These are phyloP conservation scores for Sordariomycetes sp. DNA, from an alignment of 2,329 filamentous ascomycete genomes.

Conservation along the genomic window DNA sequence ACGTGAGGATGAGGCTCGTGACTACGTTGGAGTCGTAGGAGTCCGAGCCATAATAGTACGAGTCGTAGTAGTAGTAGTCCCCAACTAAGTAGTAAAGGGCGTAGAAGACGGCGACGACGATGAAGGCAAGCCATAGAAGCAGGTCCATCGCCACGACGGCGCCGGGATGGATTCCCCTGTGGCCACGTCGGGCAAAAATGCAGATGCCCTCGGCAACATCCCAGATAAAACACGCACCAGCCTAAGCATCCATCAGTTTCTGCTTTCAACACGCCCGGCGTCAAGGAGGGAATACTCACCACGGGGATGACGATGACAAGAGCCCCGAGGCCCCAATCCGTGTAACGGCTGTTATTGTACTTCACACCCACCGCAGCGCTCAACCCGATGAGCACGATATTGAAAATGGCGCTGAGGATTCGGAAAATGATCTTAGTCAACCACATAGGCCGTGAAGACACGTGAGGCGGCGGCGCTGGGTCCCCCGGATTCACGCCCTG, in stretches of 20 bases:
- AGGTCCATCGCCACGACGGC: conserved; percentile 7
- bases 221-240: conserved; percentile 5
- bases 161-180: conserved; percentile 7
- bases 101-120: conserved; percentile 1
- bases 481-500: neutral
- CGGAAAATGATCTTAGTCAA: conserved; percentile 3
- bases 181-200: conserved; percentile 5
- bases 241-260: conserved; percentile 1
- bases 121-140: conserved; percentile 7
- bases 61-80: neutral
- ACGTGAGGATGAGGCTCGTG: neutral
- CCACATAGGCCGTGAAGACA: conserved; percentile 4
- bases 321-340: neutral
- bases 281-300: neutral
- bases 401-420: conserved; percentile 4
- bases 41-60: conserved; percentile 2
- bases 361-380: neutral
- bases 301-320: conserved; percentile 4
- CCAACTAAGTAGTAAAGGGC: conserved; percentile 1
- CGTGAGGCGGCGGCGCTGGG: conserved; percentile 5
- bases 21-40: neutral
- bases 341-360: neutral
- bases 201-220: conserved; percentile 7
- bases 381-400: conserved; percentile 5
- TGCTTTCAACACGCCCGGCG: neutral